phyloP scores from a whole-genome alignment of 495 filamentous ascomycete species.

The Neurospora terricola region DNA sequence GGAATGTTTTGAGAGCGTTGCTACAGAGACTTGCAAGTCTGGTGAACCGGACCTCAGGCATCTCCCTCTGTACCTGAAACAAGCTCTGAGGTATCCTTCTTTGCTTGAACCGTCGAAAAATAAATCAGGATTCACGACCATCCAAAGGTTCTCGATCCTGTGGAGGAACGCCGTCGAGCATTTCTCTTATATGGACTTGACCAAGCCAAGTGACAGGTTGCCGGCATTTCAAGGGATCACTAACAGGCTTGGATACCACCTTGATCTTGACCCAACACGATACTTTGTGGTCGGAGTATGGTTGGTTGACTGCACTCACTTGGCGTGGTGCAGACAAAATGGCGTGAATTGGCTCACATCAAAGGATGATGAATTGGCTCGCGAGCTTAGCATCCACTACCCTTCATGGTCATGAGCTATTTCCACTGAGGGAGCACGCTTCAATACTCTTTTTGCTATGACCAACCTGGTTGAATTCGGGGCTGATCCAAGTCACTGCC shows the following conservation, averaged over 20 bases:
- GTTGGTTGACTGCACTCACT: background rate
- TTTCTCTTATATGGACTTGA: no score
- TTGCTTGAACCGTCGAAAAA: no score
- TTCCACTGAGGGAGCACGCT: background rate
- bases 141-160: no score
- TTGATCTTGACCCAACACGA: background rate
- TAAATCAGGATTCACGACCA: no score
- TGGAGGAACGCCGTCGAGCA: no score
- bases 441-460: no score
- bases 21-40: background rate
- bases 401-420: background rate
- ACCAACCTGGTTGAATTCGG: no score
- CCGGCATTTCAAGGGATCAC: background rate
- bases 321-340: rapidly evolving
- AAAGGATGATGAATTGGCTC: background rate
- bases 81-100: background rate
- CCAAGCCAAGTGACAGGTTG: background rate
- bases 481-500: no score
- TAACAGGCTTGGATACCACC: background rate
- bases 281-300: background rate
- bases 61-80: no score
- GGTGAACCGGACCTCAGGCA: no score
- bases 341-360: background rate
- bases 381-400: background rate
- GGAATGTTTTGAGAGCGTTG: background rate